Evolutionary conservation across 2,329 filamentous ascomycete genomes (phyloP).

Genomic region (Dichotomopilus funicola): DNA sequence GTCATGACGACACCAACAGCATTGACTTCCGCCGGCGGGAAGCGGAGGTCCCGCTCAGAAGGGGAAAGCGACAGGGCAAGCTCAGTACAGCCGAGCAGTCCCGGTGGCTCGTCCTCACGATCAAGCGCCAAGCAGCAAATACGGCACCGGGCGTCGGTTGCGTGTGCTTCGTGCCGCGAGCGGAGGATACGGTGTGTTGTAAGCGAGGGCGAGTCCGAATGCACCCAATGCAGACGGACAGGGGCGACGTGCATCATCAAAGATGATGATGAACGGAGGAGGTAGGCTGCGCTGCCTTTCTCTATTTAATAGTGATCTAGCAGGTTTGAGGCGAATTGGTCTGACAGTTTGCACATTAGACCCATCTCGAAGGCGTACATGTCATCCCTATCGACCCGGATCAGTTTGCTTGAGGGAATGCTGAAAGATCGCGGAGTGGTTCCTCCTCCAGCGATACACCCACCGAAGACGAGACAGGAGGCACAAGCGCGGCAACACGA

Average conservation of each 20-base stretch:
- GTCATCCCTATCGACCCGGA: constrained; percentile 49
- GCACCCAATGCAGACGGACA: constrained; percentile 46
- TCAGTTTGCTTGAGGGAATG: constrained; percentile 45
- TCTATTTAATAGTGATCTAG: too few species aligned
- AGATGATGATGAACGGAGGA: constrained; percentile 50
- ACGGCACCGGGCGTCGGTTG: constrained; percentile 46
- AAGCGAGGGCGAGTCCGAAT: constrained; percentile 43
- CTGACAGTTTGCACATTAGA: constrained; percentile 31
- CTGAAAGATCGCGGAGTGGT: constrained; percentile 43
- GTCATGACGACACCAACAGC: constrained; percentile 11
- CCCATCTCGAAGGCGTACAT: constrained; percentile 54
- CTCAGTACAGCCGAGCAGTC: constrained; percentile 33
- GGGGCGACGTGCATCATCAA: constrained; percentile 49
- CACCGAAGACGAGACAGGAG: constrained; percentile 45
- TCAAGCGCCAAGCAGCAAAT: constrained; percentile 32
- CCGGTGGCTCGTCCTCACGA: constrained; percentile 21
- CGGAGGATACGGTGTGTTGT: constrained; percentile 46
- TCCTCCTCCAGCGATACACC: constrained; percentile 45
- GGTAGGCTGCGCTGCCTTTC: constrained; percentile 31
- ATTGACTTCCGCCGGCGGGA: constrained; percentile 4
- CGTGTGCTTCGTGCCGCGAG: constrained; percentile 48
- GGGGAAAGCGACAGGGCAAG: constrained; percentile 25
- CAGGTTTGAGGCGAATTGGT: background rate
- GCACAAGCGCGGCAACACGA: constrained; percentile 30
- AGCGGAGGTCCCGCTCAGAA: constrained; percentile 19